phyloP scores from a whole-genome alignment of 1,284 basidiomycete species.

The Earliella scabrosa region DNA sequence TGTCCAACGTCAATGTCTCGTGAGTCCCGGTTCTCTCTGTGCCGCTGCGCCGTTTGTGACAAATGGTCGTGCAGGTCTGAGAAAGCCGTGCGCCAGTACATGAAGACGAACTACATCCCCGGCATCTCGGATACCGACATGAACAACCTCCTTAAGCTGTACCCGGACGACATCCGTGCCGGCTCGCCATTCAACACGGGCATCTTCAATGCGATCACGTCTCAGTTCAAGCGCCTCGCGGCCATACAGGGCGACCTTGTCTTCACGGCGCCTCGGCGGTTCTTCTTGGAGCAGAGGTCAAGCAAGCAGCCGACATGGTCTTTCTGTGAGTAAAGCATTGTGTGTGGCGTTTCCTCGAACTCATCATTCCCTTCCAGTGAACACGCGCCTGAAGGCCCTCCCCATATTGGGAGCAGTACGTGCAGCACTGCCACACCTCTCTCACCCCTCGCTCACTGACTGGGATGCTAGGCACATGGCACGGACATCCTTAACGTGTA shows the following conservation, averaged over 20 bases:
- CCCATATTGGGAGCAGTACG: constrained; percentile 50
- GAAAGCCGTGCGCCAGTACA: background rate
- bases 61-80: background rate
- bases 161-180: constrained; percentile 46
- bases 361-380: constrained; percentile 36
- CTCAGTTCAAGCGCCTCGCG: constrained; percentile 55
- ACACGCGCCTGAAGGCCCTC: constrained; percentile 46
- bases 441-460: background rate
- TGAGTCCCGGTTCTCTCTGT: constrained; percentile 1
- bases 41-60: too few relatives aligned
- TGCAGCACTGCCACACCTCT: background rate
- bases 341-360: background rate
- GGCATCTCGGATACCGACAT: constrained; percentile 34
- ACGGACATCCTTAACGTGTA: constrained; percentile 29
- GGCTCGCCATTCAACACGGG: constrained; percentile 60
- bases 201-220: constrained; percentile 45
- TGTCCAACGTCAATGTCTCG: constrained; percentile 24
- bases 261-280: constrained; percentile 52
- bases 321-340: constrained; percentile 40
- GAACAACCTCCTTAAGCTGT: constrained; percentile 34
- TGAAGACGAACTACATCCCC: background rate
- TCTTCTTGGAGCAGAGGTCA: constrained; percentile 37
- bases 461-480: constrained; percentile 16
- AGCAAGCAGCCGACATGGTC: constrained; percentile 52
- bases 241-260: constrained; percentile 52